Base-by-base conservation (phyloP, 768 basidiomycete species). In the Lactarius pseudohatsudake region DNA sequence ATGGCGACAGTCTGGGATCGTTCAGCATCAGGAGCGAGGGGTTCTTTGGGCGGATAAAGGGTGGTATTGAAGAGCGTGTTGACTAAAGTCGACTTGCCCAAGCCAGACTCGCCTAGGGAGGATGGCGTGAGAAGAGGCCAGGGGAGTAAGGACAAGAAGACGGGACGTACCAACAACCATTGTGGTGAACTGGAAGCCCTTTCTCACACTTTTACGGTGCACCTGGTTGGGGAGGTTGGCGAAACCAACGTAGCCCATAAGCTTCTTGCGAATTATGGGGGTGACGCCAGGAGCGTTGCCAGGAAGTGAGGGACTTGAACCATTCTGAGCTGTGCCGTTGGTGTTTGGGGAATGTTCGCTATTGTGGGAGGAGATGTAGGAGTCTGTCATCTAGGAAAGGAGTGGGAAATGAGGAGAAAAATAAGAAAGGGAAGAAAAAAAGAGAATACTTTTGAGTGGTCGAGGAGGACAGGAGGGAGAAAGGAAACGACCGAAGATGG, bases 211-310 rank as follows among this genome's bases (percentile, higher is more conserved):
- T 82, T 97, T 94, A 79, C 97, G 90, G 81, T 99, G 97, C 55
- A 98, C 96, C 79, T 99, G 97, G 85, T 99, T 98, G 59, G 97
- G 97, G 59, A 99, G 85, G 78, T 97, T 98, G 76, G 96, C 94
- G 76, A 99, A 96, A 60, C 94, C 94, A 67, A 96, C 94, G 76
- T 94, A 96, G 74, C 94, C 92, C 86, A 91, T 92, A 73, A 96
- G 83, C 81, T 95, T 95, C 87, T 94, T 95, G 79, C 92, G 90
- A 70, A 84, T 83, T 73, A 83, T 78, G 65, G 79, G 75, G 60
- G 79, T 70, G 43, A 76, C 30, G 22, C 73, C 76, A 18, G 74
- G 55, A 2, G 74, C 71, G 57, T 73, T 70, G 66, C 65, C 67
- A 57, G 74, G 71, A 36, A 88, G 77, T 26, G 89, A 88, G 54